These are phyloP conservation scores for Neophaeococcomyces mojaviensis DNA, from an alignment of 2,329 filamentous ascomycete species.

Conservation along the genomic window DNA sequence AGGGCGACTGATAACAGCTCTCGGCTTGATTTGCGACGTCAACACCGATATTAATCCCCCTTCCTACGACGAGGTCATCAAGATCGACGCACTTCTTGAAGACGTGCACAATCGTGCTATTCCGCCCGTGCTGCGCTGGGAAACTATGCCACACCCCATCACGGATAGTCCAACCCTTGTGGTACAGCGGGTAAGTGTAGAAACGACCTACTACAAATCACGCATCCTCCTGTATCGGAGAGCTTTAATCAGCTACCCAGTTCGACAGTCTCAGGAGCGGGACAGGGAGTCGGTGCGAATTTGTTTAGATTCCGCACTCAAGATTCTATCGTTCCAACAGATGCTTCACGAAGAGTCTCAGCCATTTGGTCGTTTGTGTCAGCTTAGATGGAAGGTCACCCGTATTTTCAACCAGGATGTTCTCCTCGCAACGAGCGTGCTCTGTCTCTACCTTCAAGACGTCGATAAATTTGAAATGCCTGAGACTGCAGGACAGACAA, in stretches of 20 bases:
- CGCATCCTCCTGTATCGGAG: constrained; percentile 25
- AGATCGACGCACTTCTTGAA: constrained; percentile 30
- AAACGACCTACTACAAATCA: constrained; percentile 25
- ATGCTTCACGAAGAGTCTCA: constrained; percentile 26
- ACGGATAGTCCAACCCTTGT: constrained; percentile 25
- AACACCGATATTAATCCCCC: constrained; percentile 28
- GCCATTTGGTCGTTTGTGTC: constrained; percentile 24
- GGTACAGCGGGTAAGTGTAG: constrained; percentile 24
- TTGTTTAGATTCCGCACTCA: constrained; percentile 25
- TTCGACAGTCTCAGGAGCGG: constrained; percentile 21
- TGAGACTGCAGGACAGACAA: constrained; percentile 21
- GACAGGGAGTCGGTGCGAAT: constrained; percentile 22
- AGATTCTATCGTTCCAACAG: constrained; percentile 24
- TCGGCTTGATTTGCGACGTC: constrained; percentile 33
- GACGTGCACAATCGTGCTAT: constrained; percentile 26
- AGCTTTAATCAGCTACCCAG: constrained; percentile 22
- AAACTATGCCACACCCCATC: constrained; percentile 25
- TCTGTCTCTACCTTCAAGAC: constrained; percentile 26
- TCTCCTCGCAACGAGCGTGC: constrained; percentile 25
- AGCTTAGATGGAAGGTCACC: constrained; percentile 24
- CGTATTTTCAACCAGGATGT: constrained; percentile 25
- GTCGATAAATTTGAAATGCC: constrained; percentile 23
- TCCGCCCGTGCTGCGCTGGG: constrained; percentile 23
- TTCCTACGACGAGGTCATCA: constrained; percentile 31
- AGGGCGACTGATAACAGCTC: constrained; percentile 28